Evolutionary conservation across 2,329 filamentous ascomycete genomes (phyloP), one percentile per base, ranked within the genome.

Genomic region (Fusarium burgessii): DNA sequence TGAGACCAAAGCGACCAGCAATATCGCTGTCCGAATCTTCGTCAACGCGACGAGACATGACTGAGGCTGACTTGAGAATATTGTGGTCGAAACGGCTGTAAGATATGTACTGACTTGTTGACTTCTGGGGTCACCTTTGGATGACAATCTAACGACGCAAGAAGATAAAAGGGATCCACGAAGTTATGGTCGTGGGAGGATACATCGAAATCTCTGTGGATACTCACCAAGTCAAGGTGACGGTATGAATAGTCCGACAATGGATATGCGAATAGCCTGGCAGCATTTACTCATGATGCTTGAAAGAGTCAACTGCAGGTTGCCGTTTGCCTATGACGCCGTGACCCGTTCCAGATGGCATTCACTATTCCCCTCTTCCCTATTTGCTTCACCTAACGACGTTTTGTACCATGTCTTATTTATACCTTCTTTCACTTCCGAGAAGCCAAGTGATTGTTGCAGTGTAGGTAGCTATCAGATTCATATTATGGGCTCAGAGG

Each of bases 271-370:
- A 38, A 58, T 58, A n/a, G 32, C 25, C 50, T 49, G 18, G 45
- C 20, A 29, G n/a, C 41, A 40, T 63, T 47, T 45, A 58, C 45
- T 17, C 11, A 27, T n/a, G 32, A 38, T 25, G 36, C 47, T 50
- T 50, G 20, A 36, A 25, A 38, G 20, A 12, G 14, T 27, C 13
- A 47, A 43, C 50, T 68, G 64, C 51, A 65, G 20, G 29, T 49
- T 65, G 29, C 64, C 51, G 50, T 23, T 20, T n/a, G 18, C 29
- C 11, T 13, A 29, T 8, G 32, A 43, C 6, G 50, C 49, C 55
- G 23, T 17, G 33, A 29, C 18, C 59, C 65, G 49, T 14, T 17
- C 15, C 14, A 14, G n/a, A 10, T 35, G 15, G 47, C 38, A 9
- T 29, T 40, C 6, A 13, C 29, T 15, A 20, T 18, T 45, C n/a